phyloP scores from a whole-genome alignment of 257 asterid species.

The Ballota nigra region DNA sequence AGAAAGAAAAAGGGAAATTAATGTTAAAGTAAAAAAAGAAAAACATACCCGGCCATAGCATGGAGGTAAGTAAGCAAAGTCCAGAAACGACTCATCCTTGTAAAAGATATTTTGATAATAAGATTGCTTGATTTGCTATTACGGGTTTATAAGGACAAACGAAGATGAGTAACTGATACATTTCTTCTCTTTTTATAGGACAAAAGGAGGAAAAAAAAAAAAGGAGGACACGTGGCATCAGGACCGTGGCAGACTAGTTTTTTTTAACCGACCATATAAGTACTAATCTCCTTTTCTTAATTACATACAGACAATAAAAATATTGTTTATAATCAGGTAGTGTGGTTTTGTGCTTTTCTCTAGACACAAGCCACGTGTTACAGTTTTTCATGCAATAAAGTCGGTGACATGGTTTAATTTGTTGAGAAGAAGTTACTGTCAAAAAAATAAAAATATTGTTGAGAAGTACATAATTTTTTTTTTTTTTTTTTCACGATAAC shows the following conservation, averaged over 20 bases:
- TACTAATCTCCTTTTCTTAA: neutral
- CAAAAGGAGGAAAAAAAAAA: too few species aligned
- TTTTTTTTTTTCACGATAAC: too few species aligned
- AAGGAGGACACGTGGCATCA: constrained; percentile 40
- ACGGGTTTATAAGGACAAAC: neutral
- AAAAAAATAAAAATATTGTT: too few species aligned
- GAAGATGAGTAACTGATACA: neutral
- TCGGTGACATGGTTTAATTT: constrained; percentile 37
- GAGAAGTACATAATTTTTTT: too few species aligned
- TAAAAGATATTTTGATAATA: too few species aligned
- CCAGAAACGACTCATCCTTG: constrained; percentile 41
- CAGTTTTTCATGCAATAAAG: constrained; percentile 27
- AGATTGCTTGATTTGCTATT: neutral
- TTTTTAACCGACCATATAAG: neutral
- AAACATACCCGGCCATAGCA: constrained; percentile 38
- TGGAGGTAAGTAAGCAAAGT: constrained; percentile 36
- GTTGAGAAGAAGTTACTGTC: too few species aligned
- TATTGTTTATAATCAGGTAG: neutral
- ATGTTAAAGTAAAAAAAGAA: neutral
- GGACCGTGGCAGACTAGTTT: too few species aligned
- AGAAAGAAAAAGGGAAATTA: neutral
- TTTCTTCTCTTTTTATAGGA: neutral
- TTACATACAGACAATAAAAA: neutral
- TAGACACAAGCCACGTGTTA: constrained; percentile 48
- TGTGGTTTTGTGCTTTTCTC: constrained; percentile 28